Conservation (phyloP, 176 grass and related monocot species). For the Ensete ventricosum region DNA sequence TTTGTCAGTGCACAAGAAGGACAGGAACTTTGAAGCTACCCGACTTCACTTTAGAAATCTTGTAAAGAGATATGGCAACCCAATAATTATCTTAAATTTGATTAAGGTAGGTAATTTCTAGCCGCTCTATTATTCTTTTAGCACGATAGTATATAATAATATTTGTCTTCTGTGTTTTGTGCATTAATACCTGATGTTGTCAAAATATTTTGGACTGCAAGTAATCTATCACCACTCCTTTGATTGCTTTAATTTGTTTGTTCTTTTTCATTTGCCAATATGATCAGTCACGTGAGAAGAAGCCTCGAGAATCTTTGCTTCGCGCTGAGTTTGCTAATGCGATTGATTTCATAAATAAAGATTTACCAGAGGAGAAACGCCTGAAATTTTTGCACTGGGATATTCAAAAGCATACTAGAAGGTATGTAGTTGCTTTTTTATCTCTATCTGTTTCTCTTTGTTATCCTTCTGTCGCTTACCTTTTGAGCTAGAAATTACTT, state of each 20-base stretch:
- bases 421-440: slow-evolving; percentile 29
- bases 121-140: background rate
- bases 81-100: slow-evolving; percentile 98
- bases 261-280: slow-evolving; percentile 20
- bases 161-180: background rate
- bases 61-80: slow-evolving; percentile 80
- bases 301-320: slow-evolving; percentile 92
- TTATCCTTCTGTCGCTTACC: background rate
- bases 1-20: slow-evolving; percentile 60
- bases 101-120: slow-evolving; percentile 57
- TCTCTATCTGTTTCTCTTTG: background rate
- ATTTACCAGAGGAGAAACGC: slow-evolving; percentile 43
- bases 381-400: slow-evolving; percentile 96
- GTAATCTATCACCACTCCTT: background rate
- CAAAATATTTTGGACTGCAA: background rate
- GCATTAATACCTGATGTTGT: background rate
- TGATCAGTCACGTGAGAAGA: slow-evolving; percentile 82
- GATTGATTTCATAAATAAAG: slow-evolving; percentile 82
- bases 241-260: slow-evolving; percentile 23
- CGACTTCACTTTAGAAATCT: slow-evolving; percentile 93
- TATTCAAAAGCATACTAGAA: slow-evolving; percentile 81
- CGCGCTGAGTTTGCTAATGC: slow-evolving; percentile 83
- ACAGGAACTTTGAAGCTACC: slow-evolving; percentile 63
- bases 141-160: background rate
- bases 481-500: background rate